These are phyloP conservation scores for Porphyrellus cyaneotinctus DNA, from an alignment of 768 basidiomycete genomes.

Conservation along the genomic window DNA sequence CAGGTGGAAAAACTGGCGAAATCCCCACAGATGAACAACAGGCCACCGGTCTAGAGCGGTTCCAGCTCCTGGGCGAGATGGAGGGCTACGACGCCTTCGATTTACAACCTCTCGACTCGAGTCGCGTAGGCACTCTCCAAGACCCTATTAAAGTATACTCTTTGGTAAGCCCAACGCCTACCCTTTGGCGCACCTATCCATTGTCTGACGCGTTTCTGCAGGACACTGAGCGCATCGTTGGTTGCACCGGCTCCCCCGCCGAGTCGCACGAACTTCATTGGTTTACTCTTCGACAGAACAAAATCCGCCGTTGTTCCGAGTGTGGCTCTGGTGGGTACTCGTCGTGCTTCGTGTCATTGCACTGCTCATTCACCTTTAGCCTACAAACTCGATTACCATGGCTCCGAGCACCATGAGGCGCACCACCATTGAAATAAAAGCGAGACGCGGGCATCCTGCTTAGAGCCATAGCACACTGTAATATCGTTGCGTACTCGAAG, in stretches of 20 bases:
- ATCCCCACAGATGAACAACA: conserved; percentile 85
- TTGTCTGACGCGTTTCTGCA: conserved; percentile 27
- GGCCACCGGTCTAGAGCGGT: conserved; percentile 94
- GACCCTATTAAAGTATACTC: conserved; percentile 87
- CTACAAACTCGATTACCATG: conserved; percentile 71
- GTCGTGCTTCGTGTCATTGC: background rate
- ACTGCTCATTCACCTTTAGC: conserved; percentile 39
- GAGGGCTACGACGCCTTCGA: conserved; percentile 91
- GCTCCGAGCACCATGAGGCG: conserved; percentile 45
- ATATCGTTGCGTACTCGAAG: conserved; percentile 1
- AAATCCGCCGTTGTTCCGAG: conserved; percentile 80
- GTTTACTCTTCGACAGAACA: conserved; percentile 65
- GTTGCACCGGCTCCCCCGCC: conserved; percentile 92
- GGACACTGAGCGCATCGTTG: conserved; percentile 82
- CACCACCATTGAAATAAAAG: conserved; percentile 41
- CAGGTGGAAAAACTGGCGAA: conserved; percentile 67
- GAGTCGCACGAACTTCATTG: conserved; percentile 94
- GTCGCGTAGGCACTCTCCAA: conserved; percentile 80
- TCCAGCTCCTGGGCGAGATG: conserved; percentile 85
- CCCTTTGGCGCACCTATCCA: background rate
- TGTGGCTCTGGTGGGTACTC: conserved; percentile 79
- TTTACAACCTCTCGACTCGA: conserved; percentile 76
- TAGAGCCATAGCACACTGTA: conserved; percentile 21
- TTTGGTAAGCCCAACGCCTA: conserved; percentile 50
- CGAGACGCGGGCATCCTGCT: background rate